phyloP scores from a whole-genome alignment of 2,329 filamentous ascomycete species.

The Calonectria fujianensis region DNA sequence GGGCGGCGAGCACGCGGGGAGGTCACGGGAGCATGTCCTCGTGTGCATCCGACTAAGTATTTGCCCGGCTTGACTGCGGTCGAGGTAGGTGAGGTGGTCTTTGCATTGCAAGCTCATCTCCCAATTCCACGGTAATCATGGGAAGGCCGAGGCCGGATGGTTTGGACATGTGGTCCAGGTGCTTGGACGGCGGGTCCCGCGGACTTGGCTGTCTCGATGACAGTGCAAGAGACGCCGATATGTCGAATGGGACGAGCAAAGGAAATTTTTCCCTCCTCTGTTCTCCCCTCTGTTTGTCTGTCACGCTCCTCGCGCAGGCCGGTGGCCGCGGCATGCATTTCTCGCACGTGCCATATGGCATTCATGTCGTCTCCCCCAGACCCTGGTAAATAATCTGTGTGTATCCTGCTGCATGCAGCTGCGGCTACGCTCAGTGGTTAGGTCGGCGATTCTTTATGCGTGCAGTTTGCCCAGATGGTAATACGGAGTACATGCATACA shows the following conservation, averaged over 20 bases:
- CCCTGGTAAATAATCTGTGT: constrained; percentile 18
- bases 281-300: background rate
- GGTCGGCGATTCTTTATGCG: constrained; percentile 14
- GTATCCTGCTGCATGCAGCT: constrained; percentile 34
- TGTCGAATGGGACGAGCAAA: constrained; percentile 1
- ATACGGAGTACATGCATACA: constrained; percentile 25
- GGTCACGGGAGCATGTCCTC: constrained; percentile 36
- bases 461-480: constrained; percentile 28
- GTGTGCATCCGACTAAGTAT: constrained; percentile 21
- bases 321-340: constrained; percentile 44
- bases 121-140: constrained; percentile 17
- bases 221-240: constrained; percentile 9
- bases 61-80: constrained; percentile 10
- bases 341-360: constrained; percentile 52
- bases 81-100: constrained; percentile 21
- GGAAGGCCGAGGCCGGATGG: background rate
- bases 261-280: constrained; percentile 16
- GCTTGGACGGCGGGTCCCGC: constrained; percentile 18
- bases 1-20: constrained; percentile 31
- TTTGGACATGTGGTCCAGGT: constrained; percentile 16
- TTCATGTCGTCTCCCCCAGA: constrained; percentile 34
- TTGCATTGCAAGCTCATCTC: constrained; percentile 13
- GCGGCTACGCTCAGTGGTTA: constrained; percentile 36
- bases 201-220: constrained; percentile 8
- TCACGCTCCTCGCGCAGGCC: constrained; percentile 7